Conservation (phyloP, 1,139 yeast species). For the Pneumocystis murina region DNA sequence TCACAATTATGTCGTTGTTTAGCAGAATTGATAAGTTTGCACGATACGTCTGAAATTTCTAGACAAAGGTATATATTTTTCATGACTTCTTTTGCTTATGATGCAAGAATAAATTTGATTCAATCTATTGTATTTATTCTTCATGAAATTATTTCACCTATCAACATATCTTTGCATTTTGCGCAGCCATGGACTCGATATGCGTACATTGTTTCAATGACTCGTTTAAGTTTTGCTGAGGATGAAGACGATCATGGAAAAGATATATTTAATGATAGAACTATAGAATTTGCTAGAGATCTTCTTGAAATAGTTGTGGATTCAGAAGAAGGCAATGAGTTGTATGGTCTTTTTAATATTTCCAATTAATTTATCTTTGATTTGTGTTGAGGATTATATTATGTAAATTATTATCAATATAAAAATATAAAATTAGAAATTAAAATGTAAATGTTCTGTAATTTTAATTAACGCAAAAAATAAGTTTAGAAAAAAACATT, state of each 20-base stretch:
- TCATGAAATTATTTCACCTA: neutral
- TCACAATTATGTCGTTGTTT: neutral
- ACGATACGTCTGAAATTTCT: neutral
- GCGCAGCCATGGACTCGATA: neutral
- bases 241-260: neutral
- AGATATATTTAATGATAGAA: constrained; percentile 2
- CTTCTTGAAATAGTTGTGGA: constrained; percentile 11
- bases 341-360: constrained; percentile 5
- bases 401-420: neutral
- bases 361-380: neutral
- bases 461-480: neutral
- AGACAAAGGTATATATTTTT: neutral
- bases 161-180: neutral
- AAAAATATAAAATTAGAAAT: neutral
- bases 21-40: neutral
- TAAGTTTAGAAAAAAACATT: neutral
- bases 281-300: constrained; percentile 8
- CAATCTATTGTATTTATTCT: neutral
- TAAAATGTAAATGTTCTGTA: neutral
- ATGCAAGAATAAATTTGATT: neutral
- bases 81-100: neutral
- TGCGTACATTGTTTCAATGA: neutral
- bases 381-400: neutral
- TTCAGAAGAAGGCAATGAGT: constrained; percentile 12
- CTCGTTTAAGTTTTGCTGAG: neutral